These are phyloP conservation scores for Ascosphaera pollenicola DNA, from an alignment of 2,329 filamentous ascomycete genomes.

Conservation along the genomic window DNA sequence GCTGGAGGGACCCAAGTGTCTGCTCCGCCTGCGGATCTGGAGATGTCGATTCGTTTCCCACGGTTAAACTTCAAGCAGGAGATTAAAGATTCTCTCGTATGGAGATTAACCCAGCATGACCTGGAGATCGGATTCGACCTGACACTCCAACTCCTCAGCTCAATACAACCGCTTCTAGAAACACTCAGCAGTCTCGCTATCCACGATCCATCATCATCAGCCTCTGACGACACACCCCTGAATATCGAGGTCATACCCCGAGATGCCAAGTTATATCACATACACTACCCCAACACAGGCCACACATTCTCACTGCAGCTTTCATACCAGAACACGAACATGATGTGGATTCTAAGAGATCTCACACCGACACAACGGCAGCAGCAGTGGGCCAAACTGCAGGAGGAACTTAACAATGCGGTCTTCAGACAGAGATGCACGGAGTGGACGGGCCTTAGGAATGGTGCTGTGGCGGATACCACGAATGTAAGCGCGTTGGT, in stretches of 20 bases:
- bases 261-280: constrained; percentile 11
- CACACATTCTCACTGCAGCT: constrained; percentile 14
- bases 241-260: too few species aligned
- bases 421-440: constrained; percentile 16
- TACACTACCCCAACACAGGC: constrained; percentile 15
- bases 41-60: too few species aligned
- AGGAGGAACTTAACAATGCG: constrained; percentile 10
- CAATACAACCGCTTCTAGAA: too few species aligned
- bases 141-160: too few species aligned
- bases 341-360: constrained; percentile 17
- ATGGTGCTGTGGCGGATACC: constrained; percentile 15
- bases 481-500: constrained; percentile 15
- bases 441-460: constrained; percentile 19
- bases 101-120: too few species aligned
- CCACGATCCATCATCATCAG: too few species aligned
- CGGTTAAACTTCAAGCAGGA: too few species aligned
- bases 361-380: constrained; percentile 5
- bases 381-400: constrained; percentile 7
- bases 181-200: too few species aligned
- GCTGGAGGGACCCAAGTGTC: constrained; percentile 5
- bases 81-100: too few species aligned
- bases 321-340: constrained; percentile 9
- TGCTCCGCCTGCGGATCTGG: too few species aligned
- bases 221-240: constrained; percentile 5
- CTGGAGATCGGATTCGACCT: too few species aligned